These are phyloP conservation scores for Leucosporidium scottii DNA, from an alignment of 768 basidiomycete genomes.

Conservation along the genomic window DNA sequence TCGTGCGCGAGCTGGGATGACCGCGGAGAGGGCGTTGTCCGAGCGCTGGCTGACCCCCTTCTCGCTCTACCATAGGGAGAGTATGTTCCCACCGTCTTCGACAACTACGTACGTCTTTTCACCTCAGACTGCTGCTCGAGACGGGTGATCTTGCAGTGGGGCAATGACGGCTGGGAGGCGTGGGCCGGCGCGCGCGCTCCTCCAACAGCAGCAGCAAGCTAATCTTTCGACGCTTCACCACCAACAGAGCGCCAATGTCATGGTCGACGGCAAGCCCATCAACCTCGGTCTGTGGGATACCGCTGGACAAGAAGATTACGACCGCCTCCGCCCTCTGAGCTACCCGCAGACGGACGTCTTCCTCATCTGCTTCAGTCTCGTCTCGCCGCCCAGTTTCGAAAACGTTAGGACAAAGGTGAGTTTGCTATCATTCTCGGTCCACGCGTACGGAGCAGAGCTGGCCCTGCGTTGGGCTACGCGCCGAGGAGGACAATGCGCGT, in stretches of 20 bases:
- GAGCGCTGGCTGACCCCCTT: too few relatives aligned
- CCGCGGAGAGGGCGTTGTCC: too few relatives aligned
- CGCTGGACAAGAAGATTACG: slow-evolving; percentile 99
- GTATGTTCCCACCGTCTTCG: slow-evolving; percentile 96
- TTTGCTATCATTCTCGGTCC: slow-evolving; percentile 10
- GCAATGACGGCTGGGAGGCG: too few relatives aligned
- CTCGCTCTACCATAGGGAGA: slow-evolving; percentile 60
- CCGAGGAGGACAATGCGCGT: not conserved
- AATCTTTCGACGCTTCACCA: too few relatives aligned
- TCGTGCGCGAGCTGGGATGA: not conserved
- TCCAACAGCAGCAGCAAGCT: too few relatives aligned
- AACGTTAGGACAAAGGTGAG: slow-evolving; percentile 95
- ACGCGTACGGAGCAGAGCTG: not conserved
- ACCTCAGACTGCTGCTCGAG: slow-evolving; percentile 45
- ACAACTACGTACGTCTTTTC: slow-evolving; percentile 62
- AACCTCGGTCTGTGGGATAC: slow-evolving; percentile 99
- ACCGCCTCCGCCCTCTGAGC: slow-evolving; percentile 90
- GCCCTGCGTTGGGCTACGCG: not conserved
- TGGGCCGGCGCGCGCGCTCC: too few relatives aligned
- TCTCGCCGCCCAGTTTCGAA: slow-evolving; percentile 95
- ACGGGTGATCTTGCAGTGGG: too few relatives aligned
- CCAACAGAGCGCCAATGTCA: slow-evolving; percentile 67
- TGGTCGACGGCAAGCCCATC: slow-evolving; percentile 98
- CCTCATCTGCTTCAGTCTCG: slow-evolving; percentile 96
- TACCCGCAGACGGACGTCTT: slow-evolving; percentile 99